Conservation (phyloP, 441 rosid species). For the Erodium moschatum region DNA sequence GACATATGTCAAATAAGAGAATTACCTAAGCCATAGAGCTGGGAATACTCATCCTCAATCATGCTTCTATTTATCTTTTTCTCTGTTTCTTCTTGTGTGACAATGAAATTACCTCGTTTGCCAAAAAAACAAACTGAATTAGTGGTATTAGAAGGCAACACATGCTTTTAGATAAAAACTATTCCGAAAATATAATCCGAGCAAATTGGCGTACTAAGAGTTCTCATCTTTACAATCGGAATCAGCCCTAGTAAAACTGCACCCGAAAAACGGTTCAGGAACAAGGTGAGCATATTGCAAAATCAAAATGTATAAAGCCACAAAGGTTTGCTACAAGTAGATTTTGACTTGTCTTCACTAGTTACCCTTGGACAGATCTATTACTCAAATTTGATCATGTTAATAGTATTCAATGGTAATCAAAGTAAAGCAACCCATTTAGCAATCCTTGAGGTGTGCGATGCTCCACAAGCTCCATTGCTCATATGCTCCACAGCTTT, state of each 20-base stretch:
- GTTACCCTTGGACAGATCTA: slow-evolving; percentile 22
- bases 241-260: not conserved
- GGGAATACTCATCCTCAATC: no score
- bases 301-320: not conserved
- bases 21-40: no score
- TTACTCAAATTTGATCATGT: slow-evolving; percentile 23
- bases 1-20: no score
- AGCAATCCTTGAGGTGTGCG: slow-evolving; percentile 83
- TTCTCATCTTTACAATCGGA: not conserved
- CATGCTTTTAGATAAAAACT: no score
- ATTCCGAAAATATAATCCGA: no score
- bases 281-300: not conserved
- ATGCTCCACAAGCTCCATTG: slow-evolving; percentile 97
- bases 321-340: not conserved
- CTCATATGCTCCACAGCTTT: slow-evolving; percentile 76
- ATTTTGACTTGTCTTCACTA: not conserved
- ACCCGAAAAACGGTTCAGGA: not conserved
- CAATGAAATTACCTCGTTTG: no score
- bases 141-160: no score
- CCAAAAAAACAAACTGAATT: no score
- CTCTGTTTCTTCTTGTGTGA: no score
- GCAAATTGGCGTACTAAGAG: no score
- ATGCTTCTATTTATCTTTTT: no score
- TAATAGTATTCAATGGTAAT: not conserved
- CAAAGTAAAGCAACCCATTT: slow-evolving; percentile 37